Conservation (phyloP, 352 stramenopile species). For the Pythium folliculosum region DNA sequence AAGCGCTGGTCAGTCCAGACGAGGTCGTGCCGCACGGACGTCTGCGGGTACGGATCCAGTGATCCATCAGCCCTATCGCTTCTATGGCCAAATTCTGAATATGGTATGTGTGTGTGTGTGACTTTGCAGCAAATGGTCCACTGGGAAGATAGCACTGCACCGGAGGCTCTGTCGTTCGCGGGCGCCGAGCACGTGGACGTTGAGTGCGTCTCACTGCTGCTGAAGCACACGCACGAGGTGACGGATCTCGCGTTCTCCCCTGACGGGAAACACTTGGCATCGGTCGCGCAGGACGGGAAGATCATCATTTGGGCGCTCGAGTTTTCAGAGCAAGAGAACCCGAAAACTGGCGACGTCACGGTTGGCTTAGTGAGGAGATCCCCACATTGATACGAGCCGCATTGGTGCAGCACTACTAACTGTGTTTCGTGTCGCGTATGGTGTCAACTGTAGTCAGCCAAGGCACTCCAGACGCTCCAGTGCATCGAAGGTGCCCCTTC, state of each 20-base stretch:
- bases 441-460: constrained; percentile 31
- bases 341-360: constrained; percentile 21
- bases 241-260: constrained; percentile 80
- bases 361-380: constrained; percentile 4
- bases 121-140: constrained; percentile 45
- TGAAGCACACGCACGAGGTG: constrained; percentile 61
- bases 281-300: constrained; percentile 70
- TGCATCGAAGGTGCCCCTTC: constrained; percentile 49
- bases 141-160: constrained; percentile 33
- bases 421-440: neutral
- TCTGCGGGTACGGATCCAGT: constrained; percentile 38
- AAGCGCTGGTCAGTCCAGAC: constrained; percentile 59
- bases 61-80: neutral
- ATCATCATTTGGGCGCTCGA: constrained; percentile 75
- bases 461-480: constrained; percentile 43
- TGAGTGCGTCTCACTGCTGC: constrained; percentile 44
- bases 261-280: constrained; percentile 74
- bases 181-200: constrained; percentile 26
- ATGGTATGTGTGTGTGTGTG: neutral
- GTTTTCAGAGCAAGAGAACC: constrained; percentile 26
- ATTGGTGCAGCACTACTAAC: neutral
- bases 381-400: neutral
- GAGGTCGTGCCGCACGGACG: constrained; percentile 67
- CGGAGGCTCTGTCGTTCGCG: constrained; percentile 14
- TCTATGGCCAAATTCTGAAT: neutral